Percentiles rank a stretch among this genome's conserved stretches.
These are phyloP conservation scores for Penicillium decumbens DNA, from an alignment of 2,329 filamentous ascomycete genomes.

Conservation along the genomic window DNA sequence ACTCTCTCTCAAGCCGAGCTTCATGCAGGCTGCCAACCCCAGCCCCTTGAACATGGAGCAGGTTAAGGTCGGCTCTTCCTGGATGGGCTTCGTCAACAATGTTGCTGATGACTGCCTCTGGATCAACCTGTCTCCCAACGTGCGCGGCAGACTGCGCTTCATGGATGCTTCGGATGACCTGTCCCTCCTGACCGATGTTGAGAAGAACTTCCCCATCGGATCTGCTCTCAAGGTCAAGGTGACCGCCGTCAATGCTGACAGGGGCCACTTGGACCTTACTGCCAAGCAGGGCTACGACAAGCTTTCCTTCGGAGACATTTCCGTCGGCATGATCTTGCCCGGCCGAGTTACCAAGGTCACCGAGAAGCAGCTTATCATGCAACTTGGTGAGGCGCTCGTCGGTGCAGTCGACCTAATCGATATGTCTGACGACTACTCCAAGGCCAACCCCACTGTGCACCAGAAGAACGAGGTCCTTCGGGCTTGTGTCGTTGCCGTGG, in stretches of 20 bases:
- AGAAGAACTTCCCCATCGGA: slow-evolving; percentile 80
- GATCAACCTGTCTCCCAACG: slow-evolving; percentile 83
- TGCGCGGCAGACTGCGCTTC: slow-evolving; percentile 75
- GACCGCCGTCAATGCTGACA: slow-evolving; percentile 65
- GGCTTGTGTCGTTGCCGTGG: slow-evolving; percentile 77
- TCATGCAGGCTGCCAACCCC: slow-evolving; percentile 50
- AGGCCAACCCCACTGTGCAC: slow-evolving; percentile 69
- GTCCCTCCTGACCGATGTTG: slow-evolving; percentile 69
- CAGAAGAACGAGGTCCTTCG: slow-evolving; percentile 82
- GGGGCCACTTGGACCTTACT: slow-evolving; percentile 77
- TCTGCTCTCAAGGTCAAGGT: slow-evolving; percentile 79
- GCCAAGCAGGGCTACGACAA: slow-evolving; percentile 61
- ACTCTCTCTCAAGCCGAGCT: slow-evolving; percentile 71
- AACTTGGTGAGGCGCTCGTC: slow-evolving; percentile 73
- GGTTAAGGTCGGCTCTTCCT: slow-evolving; percentile 65
- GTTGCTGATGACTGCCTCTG: slow-evolving; percentile 73
- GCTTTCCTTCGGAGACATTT: slow-evolving; percentile 66
- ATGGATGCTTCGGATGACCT: slow-evolving; percentile 86
- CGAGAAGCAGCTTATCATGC: slow-evolving; percentile 77
- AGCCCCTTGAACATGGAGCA: slow-evolving; percentile 66
- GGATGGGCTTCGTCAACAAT: slow-evolving; percentile 89
- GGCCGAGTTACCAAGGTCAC: slow-evolving; percentile 80
- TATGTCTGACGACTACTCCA: slow-evolving; percentile 77
- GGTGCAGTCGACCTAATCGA: slow-evolving; percentile 79
- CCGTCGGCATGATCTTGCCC: slow-evolving; percentile 73